phyloP scores from a whole-genome alignment of 768 basidiomycete genomes.

The Cystobasidium onofrii region DNA sequence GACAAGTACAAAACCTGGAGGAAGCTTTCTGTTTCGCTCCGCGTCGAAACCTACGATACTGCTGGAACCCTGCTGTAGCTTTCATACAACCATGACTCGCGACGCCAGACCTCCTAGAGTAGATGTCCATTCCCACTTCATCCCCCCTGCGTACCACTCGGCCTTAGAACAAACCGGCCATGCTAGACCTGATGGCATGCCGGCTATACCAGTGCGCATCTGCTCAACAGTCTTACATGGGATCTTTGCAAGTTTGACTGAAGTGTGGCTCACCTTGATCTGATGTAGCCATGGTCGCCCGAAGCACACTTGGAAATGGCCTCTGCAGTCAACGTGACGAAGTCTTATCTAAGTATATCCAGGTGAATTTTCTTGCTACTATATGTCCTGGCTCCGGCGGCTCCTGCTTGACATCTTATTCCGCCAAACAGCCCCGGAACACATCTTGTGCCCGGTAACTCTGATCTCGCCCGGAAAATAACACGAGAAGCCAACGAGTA shows the following conservation, averaged over 20 bases:
- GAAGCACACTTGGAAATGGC: background rate
- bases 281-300: background rate
- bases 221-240: background rate
- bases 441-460: background rate
- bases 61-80: no score
- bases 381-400: no score
- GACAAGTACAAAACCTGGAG: no score
- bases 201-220: background rate
- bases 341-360: conserved; percentile 7
- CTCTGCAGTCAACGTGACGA: background rate
- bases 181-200: conserved; percentile 13
- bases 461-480: background rate
- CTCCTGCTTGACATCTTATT: no score
- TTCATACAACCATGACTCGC: background rate
- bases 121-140: conserved; percentile 17
- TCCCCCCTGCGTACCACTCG: background rate
- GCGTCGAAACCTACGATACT: no score
- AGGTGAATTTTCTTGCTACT: background rate
- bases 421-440: background rate
- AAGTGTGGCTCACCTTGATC: no score
- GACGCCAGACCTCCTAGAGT: background rate
- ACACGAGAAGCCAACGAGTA: background rate
- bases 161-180: background rate
- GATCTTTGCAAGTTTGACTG: background rate
- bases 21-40: no score